phyloP scores from a whole-genome alignment of 2,329 filamentous ascomycete species.

The Xylariaceae sp. region DNA sequence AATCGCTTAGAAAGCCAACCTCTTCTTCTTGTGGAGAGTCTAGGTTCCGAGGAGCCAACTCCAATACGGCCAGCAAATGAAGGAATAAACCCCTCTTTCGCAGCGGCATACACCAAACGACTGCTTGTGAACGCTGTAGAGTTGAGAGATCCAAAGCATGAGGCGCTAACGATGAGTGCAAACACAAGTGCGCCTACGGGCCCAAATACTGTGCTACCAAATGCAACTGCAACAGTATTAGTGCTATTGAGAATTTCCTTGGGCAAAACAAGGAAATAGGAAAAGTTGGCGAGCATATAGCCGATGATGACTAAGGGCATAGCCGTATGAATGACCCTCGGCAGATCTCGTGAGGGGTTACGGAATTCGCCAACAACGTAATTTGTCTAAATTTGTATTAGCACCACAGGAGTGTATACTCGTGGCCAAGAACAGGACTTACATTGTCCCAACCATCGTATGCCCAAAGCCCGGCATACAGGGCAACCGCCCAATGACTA shows the following conservation, averaged over 20 bases:
- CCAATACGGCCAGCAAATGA: constrained; percentile 84
- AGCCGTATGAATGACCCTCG: constrained; percentile 93
- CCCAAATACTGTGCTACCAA: constrained; percentile 89
- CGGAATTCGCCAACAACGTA: constrained; percentile 98
- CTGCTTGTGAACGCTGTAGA: constrained; percentile 93
- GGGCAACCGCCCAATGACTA: constrained; percentile 88
- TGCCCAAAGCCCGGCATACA: constrained; percentile 96
- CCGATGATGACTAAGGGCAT: constrained; percentile 92
- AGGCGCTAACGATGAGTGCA: constrained; percentile 86
- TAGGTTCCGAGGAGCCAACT: constrained; percentile 55
- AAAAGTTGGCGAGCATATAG: constrained; percentile 89
- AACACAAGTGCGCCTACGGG: constrained; percentile 81
- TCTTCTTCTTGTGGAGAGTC: constrained; percentile 55
- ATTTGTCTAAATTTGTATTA: constrained; percentile 72
- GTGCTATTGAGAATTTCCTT: constrained; percentile 79
- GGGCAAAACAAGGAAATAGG: constrained; percentile 94
- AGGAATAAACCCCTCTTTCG: constrained; percentile 94
- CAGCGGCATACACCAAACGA: constrained; percentile 89
- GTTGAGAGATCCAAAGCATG: constrained; percentile 94
- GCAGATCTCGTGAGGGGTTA: constrained; percentile 87
- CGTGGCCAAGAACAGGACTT: constrained; percentile 46
- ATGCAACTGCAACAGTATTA: constrained; percentile 96
- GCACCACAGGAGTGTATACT: neutral
- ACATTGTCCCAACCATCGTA: constrained; percentile 99
- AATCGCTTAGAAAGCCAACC: constrained; percentile 66